These are phyloP conservation scores for Dipteronia sinensis DNA, from an alignment of 345 rosid genomes.

Conservation along the genomic window DNA sequence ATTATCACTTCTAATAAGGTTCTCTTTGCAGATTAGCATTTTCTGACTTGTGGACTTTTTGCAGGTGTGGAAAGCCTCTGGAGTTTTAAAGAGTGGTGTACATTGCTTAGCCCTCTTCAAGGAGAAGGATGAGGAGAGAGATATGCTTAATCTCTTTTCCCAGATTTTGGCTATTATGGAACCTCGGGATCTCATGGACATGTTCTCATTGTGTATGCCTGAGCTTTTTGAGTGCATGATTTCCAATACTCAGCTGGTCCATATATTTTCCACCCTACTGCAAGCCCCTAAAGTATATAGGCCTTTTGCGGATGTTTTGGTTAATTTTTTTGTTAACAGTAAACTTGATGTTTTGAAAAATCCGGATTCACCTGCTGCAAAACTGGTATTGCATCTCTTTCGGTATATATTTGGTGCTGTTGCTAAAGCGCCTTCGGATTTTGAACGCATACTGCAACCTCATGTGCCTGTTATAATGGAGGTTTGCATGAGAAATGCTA, in stretches of 20 bases:
- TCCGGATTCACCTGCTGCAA: conserved; percentile 83
- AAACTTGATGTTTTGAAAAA: conserved; percentile 88
- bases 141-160: conserved; percentile 85
- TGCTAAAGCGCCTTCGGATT: conserved; percentile 86
- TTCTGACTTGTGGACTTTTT: conserved; percentile 31
- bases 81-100: conserved; percentile 94
- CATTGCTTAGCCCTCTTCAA: conserved; percentile 96
- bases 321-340: conserved; percentile 83
- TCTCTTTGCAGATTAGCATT: conserved; percentile 22
- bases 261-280: conserved; percentile 85
- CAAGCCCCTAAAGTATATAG: conserved; percentile 79
- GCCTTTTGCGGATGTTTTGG: conserved; percentile 92
- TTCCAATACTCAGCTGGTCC: conserved; percentile 81
- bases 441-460: conserved; percentile 95
- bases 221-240: conserved; percentile 99
- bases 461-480: conserved; percentile 97
- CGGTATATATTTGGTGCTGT: conserved; percentile 93
- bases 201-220: conserved; percentile 97
- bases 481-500: conserved; percentile 91
- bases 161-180: conserved; percentile 96
- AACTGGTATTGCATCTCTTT: conserved; percentile 91
- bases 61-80: conserved; percentile 97
- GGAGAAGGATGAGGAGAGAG: conserved; percentile 98
- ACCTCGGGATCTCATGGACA: conserved; percentile 98
- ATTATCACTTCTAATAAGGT: conserved; percentile 16